Evolutionary conservation across 2,329 filamentous ascomycete genomes (phyloP), one percentile per base, ranked within the genome.

Genomic region (Dothistroma septosporum): DNA sequence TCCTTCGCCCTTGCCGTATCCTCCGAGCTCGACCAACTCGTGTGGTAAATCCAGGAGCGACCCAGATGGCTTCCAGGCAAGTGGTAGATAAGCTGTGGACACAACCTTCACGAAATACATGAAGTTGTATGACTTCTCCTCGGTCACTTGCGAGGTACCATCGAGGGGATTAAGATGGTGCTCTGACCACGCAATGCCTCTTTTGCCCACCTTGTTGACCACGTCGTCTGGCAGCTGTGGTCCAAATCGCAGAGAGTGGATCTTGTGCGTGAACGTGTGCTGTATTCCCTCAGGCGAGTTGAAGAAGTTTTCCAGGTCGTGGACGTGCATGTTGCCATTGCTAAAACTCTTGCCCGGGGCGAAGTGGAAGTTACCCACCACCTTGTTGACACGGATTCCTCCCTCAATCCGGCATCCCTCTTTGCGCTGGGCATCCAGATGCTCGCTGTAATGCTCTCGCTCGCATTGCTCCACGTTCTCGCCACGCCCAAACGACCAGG

Each of bases 21-120:
- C 78, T 70, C 92, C 90, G 54, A 94, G 79, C 57, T 86, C 85
- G 12, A 84, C 77, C 52, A 83, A 79, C 52, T 87, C 71, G 57
- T 76, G 70, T 24, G 74, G 70, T 14, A 72, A 66, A 32, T 75
- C 70, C 32, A 75, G 68, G 28, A 73, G 64, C 14, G 63, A 67
- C 58, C 75, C 76, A 61, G 82, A 82, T 70, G 86, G 85, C 73
- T 92, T 87, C 91, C 91, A 96, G 64, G 92, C 92, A 1, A 99
- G 83, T 2, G 94, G 92, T 28, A 97, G 83, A 75, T 97, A 99
- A 0, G 92, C 93, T 1, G 94, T 99, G 2, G 90, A 91, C 33
- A 99, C 94, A 60, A 99, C 94, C 82, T 99, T 99, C 77, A 99
- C 83, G 77, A 99, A 99, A 81, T 99, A 99, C 91, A 97, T 96